Conservation (phyloP, 1,139 yeast species). For the Insectozyma bohioensis region DNA sequence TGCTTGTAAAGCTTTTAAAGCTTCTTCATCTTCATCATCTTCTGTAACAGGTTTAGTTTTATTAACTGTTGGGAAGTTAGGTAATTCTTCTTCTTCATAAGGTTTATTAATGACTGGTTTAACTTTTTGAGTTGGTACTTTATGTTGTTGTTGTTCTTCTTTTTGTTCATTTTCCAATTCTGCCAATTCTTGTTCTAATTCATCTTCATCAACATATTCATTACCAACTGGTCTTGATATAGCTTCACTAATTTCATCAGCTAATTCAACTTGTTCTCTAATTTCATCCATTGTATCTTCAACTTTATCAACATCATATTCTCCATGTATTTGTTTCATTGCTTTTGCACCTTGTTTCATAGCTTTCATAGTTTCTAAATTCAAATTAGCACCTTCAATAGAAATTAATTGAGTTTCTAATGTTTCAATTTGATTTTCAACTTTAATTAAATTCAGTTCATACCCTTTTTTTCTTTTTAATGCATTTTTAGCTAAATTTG, state of each 20-base stretch:
- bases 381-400: slow-evolving; percentile 92
- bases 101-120: slow-evolving; percentile 15
- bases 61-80: slow-evolving; percentile 49
- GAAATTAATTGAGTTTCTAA: slow-evolving; percentile 87
- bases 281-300: slow-evolving; percentile 99
- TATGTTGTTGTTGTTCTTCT: slow-evolving; percentile 33
- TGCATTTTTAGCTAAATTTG: slow-evolving; percentile 77
- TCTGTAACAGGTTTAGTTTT: slow-evolving; percentile 44
- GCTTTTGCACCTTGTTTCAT: slow-evolving; percentile 98
- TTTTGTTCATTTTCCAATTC: slow-evolving; percentile 80
- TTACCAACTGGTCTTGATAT: slow-evolving; percentile 88
- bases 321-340: slow-evolving; percentile 94
- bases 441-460: slow-evolving; percentile 73
- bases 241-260: slow-evolving; percentile 95
- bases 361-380: slow-evolving; percentile 96
- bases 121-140: slow-evolving; percentile 18
- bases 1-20: slow-evolving; percentile 83
- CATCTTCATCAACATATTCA: slow-evolving; percentile 77
- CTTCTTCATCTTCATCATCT: slow-evolving; percentile 89
- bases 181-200: slow-evolving; percentile 87
- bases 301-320: slow-evolving; percentile 92
- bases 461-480: slow-evolving; percentile 83
- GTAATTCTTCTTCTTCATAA: slow-evolving; percentile 31
- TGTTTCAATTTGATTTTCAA: slow-evolving; percentile 86
- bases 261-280: slow-evolving; percentile 92